Conservation (phyloP, 306 rosid genomes). For the Casuarina glauca region DNA sequence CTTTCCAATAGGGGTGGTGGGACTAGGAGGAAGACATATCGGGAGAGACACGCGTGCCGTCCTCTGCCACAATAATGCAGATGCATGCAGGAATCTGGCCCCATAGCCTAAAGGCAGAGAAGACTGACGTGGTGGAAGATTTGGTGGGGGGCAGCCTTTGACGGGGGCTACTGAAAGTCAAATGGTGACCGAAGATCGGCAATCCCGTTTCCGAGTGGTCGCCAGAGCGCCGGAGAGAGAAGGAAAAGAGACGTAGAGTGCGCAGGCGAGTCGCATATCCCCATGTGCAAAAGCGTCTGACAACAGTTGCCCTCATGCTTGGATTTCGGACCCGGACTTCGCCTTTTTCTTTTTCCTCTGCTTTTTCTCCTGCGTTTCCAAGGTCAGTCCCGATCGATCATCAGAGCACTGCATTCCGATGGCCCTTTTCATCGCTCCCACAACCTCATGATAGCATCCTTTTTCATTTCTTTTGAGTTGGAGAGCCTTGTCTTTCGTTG, state of each 20-base stretch:
- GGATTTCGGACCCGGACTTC: conserved; percentile 41
- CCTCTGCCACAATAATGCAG: not conserved
- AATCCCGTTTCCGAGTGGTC: conserved; percentile 16
- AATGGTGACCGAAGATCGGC: conserved; percentile 29
- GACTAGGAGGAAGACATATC: conserved; percentile 11
- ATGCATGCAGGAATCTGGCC: not conserved
- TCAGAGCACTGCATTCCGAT: too few relatives aligned
- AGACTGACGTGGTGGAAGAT: conserved; percentile 27
- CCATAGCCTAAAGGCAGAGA: not conserved
- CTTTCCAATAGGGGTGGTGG: too few relatives aligned
- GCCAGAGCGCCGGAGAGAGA: conserved; percentile 1
- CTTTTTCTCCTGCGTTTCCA: conserved; percentile 20
- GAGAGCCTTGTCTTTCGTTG: too few relatives aligned
- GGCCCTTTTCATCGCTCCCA: not conserved
- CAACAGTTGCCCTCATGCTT: conserved; percentile 33
- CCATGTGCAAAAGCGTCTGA: conserved; percentile 46
- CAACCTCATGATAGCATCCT: conserved; percentile 17
- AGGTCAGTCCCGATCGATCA: conserved; percentile 26
- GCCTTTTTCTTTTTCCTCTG: conserved; percentile 18
- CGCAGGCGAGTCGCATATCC: conserved; percentile 43
- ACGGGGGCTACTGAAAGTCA: conserved; percentile 32
- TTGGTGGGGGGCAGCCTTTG: conserved; percentile 30
- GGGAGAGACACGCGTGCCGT: conserved; percentile 27
- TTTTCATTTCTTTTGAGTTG: not conserved
- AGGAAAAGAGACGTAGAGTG: not conserved